Evolutionary conservation across 139 green algal genomes (phyloP).

Genomic region (Axilococcus clingmanii): DNA sequence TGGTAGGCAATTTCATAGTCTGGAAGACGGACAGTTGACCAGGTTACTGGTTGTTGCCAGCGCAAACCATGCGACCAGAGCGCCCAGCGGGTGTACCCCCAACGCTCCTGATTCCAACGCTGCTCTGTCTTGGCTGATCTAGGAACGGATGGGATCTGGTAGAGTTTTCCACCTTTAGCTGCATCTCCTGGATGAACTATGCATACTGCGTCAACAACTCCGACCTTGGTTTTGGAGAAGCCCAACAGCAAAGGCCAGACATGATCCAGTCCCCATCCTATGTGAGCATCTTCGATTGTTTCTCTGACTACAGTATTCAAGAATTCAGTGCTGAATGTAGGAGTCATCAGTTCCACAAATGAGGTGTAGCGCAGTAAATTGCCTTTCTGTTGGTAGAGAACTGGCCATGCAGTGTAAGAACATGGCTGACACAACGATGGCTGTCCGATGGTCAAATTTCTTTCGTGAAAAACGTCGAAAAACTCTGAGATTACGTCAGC

Average conservation of each 20-base stretch:
- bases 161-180: neutral
- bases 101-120: too few species aligned
- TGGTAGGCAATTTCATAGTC: too few species aligned
- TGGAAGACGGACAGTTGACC: too few species aligned
- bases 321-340: neutral
- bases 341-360: neutral
- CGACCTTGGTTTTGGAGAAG: neutral
- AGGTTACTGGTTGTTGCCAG: too few species aligned
- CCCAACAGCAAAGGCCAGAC: conserved; percentile 4
- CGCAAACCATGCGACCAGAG: too few species aligned
- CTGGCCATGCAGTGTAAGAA: too few species aligned
- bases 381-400: too few species aligned
- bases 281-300: neutral
- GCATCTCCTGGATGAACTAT: conserved; percentile 2
- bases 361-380: neutral
- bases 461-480: neutral
- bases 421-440: neutral
- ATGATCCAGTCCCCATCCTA: neutral
- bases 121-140: too few species aligned
- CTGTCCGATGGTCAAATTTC: conserved; percentile 1
- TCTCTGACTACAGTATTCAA: neutral
- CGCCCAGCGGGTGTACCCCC: too few species aligned
- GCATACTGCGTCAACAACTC: conserved; percentile 10
- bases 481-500: neutral
- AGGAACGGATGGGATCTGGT: conserved; percentile 1